Evolutionary conservation across 129 eudicot genomes (phyloP).

Genomic region (Artemisia annua): DNA sequence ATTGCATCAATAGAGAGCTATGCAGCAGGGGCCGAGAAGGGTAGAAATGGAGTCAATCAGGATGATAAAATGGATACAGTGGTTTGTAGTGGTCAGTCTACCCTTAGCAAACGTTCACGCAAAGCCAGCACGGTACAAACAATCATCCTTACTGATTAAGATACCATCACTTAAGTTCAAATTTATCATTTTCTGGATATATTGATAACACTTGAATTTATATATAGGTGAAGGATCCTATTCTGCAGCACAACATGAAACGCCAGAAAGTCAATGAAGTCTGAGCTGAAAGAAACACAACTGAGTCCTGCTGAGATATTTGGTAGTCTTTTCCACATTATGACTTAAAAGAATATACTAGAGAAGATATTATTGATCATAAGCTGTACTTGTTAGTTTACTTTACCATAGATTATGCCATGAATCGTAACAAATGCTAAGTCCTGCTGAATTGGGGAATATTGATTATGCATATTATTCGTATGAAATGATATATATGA

Average conservation of each 20-base stretch:
- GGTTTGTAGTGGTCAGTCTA: slow-evolving; percentile 57
- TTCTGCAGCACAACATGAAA: slow-evolving; percentile 63
- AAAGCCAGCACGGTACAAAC: slow-evolving; percentile 85
- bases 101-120: slow-evolving; percentile 65
- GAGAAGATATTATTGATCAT: background rate
- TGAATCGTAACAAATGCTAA: no score
- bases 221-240: slow-evolving; percentile 85
- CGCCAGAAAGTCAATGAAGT: slow-evolving; percentile 62
- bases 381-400: background rate
- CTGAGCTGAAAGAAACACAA: slow-evolving; percentile 9
- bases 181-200: background rate
- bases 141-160: background rate
- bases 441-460: background rate
- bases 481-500: background rate
- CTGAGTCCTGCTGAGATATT: slow-evolving; percentile 6
- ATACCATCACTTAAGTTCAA: background rate
- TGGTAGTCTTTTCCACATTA: slow-evolving; percentile 14
- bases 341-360: slow-evolving; percentile 3
- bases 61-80: slow-evolving; percentile 50
- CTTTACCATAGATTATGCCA: background rate
- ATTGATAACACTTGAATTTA: background rate
- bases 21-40: slow-evolving; percentile 51
- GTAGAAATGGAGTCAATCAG: slow-evolving; percentile 36
- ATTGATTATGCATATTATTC: background rate
- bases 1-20: slow-evolving; percentile 90